phyloP scores from a whole-genome alignment of 2,329 filamentous ascomycete genomes.

The Colletotrichum graminicola region DNA sequence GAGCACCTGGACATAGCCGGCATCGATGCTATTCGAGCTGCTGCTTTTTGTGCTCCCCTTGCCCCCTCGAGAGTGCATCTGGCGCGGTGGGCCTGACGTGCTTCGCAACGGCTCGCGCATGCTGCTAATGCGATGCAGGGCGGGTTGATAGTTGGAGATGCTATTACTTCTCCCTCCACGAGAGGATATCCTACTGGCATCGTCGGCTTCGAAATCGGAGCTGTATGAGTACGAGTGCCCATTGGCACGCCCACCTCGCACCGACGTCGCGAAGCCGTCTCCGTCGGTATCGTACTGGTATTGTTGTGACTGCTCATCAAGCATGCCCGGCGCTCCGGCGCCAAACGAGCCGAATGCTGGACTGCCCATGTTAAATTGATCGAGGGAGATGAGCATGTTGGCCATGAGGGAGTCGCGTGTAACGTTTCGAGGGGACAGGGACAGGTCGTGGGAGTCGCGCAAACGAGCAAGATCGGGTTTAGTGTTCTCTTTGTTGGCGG shows the following conservation, averaged over 20 bases:
- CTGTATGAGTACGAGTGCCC: slow-evolving; percentile 65
- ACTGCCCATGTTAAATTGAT: slow-evolving; percentile 76
- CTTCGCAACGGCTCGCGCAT: slow-evolving; percentile 62
- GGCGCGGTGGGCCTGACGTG: slow-evolving; percentile 56
- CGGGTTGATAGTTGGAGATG: slow-evolving; percentile 77
- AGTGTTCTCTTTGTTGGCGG: slow-evolving; percentile 48
- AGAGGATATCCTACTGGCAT: slow-evolving; percentile 67
- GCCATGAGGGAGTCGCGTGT: slow-evolving; percentile 93
- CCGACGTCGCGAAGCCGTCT: slow-evolving; percentile 33
- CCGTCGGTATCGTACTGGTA: slow-evolving; percentile 40
- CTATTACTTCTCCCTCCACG: slow-evolving; percentile 82
- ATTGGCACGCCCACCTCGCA: slow-evolving; percentile 43
- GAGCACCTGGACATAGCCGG: slow-evolving; percentile 69
- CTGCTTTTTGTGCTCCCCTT: slow-evolving; percentile 82
- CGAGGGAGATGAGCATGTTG: slow-evolving; percentile 94
- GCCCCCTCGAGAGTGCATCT: slow-evolving; percentile 66
- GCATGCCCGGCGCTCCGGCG: slow-evolving; percentile 16
- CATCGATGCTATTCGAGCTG: slow-evolving; percentile 74
- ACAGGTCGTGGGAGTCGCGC: slow-evolving; percentile 86
- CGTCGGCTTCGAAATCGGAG: slow-evolving; percentile 70
- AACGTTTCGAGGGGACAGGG: slow-evolving; percentile 79
- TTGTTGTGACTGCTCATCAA: slow-evolving; percentile 37
- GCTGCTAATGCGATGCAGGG: slow-evolving; percentile 73
- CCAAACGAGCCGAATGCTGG: slow-evolving; percentile 22
- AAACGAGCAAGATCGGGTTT: slow-evolving; percentile 48